Base-by-base conservation (phyloP, 2,329 filamentous ascomycete species). In the Cercospora berteroae region DNA sequence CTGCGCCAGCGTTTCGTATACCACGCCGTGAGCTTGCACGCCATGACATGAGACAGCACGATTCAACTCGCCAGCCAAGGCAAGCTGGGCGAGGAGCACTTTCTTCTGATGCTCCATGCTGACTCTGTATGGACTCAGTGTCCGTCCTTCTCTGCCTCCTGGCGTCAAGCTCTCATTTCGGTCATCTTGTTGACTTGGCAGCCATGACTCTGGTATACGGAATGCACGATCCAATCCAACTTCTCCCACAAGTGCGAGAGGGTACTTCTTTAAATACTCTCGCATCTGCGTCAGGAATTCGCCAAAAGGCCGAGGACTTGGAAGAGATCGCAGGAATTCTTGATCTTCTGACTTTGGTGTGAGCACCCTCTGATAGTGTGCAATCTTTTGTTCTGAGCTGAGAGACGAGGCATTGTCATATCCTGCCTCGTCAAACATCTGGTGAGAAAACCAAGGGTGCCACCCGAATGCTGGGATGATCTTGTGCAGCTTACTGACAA, bases 361-460 rank as follows among this genome's bases (percentile, higher is more conserved):
- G 6, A 94, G 82, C 4, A 93, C 88, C n/a, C 84, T 80, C 64
- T 83, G 81, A 75, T 94, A 94, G 78, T 94, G 91, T 68, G 70
- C 73, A 67, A 81, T 84, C 60, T 82, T 84, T 10, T 79, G 77
- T 7, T 82, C 79, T 60, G 82, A 80, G 3, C 77, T 74, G 9
- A 83, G 77, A 16, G 60, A 63, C 5, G 71, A 73, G 31, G 73
- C 70, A 20, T 72, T 71, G n/a, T 70, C 71, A 74, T 78, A 75
- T 8, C 77, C 74, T 12, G 64, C 68, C 63, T 92, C 88, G 74
- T 89, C 85, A 75, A 88, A 92, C 73, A 95, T 84, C 71, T 92
- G 88, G 77, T 94, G 84, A 1, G 91, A 90, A 78, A 94, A 94
- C 92, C 92, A 95, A 0, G 92, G 92, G 76, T 95, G 92, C 90